These are phyloP conservation scores for Polytrichum formosum DNA, from an alignment of 225 moss, liverwort and hornwort species.

Conservation along the genomic window DNA sequence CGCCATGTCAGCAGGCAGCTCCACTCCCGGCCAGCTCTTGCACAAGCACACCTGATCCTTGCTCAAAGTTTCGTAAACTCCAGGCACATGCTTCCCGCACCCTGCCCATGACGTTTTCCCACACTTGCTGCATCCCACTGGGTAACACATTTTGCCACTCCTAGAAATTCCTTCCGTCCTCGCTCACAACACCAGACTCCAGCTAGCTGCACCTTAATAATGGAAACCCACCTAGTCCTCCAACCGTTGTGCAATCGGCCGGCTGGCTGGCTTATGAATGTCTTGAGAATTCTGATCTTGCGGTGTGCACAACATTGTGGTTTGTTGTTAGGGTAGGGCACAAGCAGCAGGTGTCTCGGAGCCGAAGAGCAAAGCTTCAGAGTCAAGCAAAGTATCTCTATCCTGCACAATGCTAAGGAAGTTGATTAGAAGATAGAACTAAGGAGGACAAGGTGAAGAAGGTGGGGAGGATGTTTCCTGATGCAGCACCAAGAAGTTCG, in stretches of 20 bases:
- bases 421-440: too few species aligned
- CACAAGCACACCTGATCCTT: constrained; percentile 65
- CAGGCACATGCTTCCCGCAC: constrained; percentile 80
- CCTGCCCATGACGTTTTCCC: constrained; percentile 78
- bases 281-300: too few species aligned
- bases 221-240: background rate
- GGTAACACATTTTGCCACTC: constrained; percentile 53
- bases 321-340: too few species aligned
- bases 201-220: background rate
- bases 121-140: constrained; percentile 63
- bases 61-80: constrained; percentile 51
- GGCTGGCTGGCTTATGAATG: too few species aligned
- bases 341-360: too few species aligned
- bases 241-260: background rate
- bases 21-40: constrained; percentile 81
- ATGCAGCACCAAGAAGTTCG: too few species aligned
- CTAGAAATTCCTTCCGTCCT: background rate
- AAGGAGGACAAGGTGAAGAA: too few species aligned
- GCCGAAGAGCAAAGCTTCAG: too few species aligned
- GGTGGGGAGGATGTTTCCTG: too few species aligned
- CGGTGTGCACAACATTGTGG: too few species aligned
- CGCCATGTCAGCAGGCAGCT: constrained; percentile 45
- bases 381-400: too few species aligned
- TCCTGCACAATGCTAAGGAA: too few species aligned
- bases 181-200: background rate